Evolutionary conservation across 2,329 filamentous ascomycete species (phyloP).

Genomic region (Peltaster fructicola): DNA sequence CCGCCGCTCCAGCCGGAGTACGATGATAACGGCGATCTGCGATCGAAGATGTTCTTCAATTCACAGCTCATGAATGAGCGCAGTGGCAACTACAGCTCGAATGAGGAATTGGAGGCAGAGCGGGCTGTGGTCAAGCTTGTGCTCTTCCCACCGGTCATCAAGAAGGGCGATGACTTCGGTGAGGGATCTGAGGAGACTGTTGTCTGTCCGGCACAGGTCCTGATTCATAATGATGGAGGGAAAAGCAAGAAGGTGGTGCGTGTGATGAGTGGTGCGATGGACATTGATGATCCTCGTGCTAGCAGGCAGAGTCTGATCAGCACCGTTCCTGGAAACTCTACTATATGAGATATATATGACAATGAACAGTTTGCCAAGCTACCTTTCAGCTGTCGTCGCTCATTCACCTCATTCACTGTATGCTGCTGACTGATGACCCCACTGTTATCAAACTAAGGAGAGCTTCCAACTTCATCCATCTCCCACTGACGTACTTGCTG

Average conservation of each 20-base stretch:
- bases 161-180: slow-evolving; percentile 79
- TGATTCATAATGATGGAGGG: slow-evolving; percentile 37
- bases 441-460: no score
- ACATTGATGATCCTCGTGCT: slow-evolving; percentile 21
- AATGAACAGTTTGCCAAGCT: no score
- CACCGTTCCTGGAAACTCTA: slow-evolving; percentile 9
- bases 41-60: slow-evolving; percentile 79
- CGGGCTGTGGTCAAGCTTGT: slow-evolving; percentile 74
- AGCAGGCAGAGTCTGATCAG: slow-evolving; percentile 16
- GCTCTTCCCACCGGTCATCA: slow-evolving; percentile 88
- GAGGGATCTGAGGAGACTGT: slow-evolving; percentile 87
- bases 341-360: slow-evolving; percentile 4
- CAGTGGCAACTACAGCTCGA: slow-evolving; percentile 49
- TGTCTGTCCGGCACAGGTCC: slow-evolving; percentile 84
- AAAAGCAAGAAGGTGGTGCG: slow-evolving; percentile 30
- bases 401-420: no score
- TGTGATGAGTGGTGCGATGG: slow-evolving; percentile 33
- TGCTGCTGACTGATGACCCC: no score
- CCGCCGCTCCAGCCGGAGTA: slow-evolving; percentile 89
- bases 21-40: slow-evolving; percentile 77
- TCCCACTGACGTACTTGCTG: no score
- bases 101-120: slow-evolving; percentile 63
- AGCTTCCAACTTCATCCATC: no score
- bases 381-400: no score
- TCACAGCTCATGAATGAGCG: slow-evolving; percentile 89